Evolutionary conservation across 2,329 filamentous ascomycete species (phyloP).

Genomic region (Xylaria polymorpha): DNA sequence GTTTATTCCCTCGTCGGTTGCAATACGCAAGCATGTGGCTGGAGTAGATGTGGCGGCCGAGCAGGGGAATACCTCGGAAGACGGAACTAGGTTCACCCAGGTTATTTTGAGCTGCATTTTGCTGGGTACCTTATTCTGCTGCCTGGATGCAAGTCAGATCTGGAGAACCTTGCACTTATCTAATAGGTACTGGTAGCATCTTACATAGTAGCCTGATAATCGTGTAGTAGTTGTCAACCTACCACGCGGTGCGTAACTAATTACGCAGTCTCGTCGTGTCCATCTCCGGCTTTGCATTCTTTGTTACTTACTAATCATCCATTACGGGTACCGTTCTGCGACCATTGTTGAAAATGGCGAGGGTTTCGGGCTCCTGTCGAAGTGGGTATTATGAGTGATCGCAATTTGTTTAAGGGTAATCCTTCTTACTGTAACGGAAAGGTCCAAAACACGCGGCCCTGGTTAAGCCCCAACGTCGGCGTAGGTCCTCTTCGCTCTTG

Average conservation of each 20-base stretch:
- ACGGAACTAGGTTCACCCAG: too few species aligned
- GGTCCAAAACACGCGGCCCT: conserved; percentile 4
- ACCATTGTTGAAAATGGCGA: background rate
- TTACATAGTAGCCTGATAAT: too few species aligned
- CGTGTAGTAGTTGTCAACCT: background rate
- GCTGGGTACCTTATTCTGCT: conserved; percentile 22
- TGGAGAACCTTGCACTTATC: conserved; percentile 25
- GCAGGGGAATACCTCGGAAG: conserved; percentile 3
- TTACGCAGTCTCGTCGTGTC: conserved; percentile 20
- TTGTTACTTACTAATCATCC: background rate
- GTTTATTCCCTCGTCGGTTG: conserved; percentile 14
- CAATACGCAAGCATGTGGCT: conserved; percentile 27
- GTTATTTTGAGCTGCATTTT: too few species aligned
- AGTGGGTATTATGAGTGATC: conserved; percentile 34
- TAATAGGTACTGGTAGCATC: background rate
- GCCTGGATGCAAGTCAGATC: conserved; percentile 33
- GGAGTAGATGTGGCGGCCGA: conserved; percentile 5
- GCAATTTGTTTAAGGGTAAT: conserved; percentile 23
- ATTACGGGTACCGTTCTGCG: background rate
- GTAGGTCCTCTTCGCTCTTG: background rate
- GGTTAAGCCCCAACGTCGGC: background rate
- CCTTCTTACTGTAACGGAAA: conserved; percentile 31
- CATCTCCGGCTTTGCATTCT: conserved; percentile 6
- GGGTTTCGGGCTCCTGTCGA: conserved; percentile 15
- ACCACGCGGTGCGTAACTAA: conserved; percentile 17